These are phyloP conservation scores for Nicotiana tabacum DNA, from an alignment of 257 asterid genomes.

Conservation along the genomic window DNA sequence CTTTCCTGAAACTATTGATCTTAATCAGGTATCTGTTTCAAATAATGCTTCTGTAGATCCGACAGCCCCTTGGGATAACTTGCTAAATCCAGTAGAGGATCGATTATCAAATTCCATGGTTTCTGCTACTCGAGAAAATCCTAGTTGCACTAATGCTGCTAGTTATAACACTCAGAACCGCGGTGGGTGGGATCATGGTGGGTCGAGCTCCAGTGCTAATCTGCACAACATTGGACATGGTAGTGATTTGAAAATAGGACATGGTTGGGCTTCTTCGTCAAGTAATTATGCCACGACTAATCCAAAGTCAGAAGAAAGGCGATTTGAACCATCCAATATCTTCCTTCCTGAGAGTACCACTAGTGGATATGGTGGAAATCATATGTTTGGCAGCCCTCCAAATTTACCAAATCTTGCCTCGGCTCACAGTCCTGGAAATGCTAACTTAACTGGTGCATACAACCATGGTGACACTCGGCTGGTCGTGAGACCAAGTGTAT, in stretches of 20 bases:
- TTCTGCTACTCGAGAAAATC: conserved; percentile 31
- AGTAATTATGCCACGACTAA: conserved; percentile 31
- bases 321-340: conserved; percentile 37
- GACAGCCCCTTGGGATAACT: conserved; percentile 42
- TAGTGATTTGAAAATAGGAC: conserved; percentile 30
- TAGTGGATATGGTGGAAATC: conserved; percentile 27
- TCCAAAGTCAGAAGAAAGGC: conserved; percentile 40
- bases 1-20: conserved; percentile 68
- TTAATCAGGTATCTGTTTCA: conserved; percentile 68
- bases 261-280: conserved; percentile 53
- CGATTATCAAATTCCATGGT: conserved; percentile 41
- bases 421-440: conserved; percentile 24
- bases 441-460: conserved; percentile 25
- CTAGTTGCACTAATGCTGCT: conserved; percentile 23
- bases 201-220: conserved; percentile 62
- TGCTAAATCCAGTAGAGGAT: conserved; percentile 55
- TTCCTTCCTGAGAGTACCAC: conserved; percentile 15
- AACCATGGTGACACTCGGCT: conserved; percentile 20
- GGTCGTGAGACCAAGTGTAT: conserved; percentile 21
- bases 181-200: conserved; percentile 66
- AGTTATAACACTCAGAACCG: conserved; percentile 29
- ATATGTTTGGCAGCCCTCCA: conserved; percentile 21
- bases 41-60: conserved; percentile 45
- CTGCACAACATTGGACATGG: conserved; percentile 25
- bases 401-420: conserved; percentile 26